Evolutionary conservation across 2,329 filamentous ascomycete genomes (phyloP).

Genomic region (Fusarium gaditjirri): DNA sequence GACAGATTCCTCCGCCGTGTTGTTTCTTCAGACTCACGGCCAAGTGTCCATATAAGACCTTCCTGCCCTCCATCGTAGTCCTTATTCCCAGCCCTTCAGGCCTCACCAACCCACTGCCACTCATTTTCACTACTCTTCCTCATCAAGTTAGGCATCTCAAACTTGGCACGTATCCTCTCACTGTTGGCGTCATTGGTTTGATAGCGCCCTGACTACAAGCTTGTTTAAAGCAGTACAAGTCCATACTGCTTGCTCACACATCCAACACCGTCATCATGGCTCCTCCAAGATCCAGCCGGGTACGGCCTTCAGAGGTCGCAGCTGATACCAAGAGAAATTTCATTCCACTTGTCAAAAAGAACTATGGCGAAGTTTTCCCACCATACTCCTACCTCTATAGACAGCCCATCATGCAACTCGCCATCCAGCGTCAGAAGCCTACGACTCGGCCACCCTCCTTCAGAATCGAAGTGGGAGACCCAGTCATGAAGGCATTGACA

Average conservation of each 20-base stretch:
- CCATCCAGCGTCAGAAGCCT: slow-evolving; percentile 50
- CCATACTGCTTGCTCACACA: slow-evolving; percentile 1
- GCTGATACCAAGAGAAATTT: slow-evolving; percentile 77
- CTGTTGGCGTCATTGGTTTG: slow-evolving; percentile 9
- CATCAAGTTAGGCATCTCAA: slow-evolving; percentile 1
- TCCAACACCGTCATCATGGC: slow-evolving; percentile 43
- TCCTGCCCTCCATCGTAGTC: slow-evolving; percentile 30
- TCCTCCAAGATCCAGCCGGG: slow-evolving; percentile 47
- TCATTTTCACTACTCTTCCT: slow-evolving; percentile 16
- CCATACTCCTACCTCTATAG: slow-evolving; percentile 69
- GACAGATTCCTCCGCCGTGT: slow-evolving; percentile 39
- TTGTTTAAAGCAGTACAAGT: neutral
- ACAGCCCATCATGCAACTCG: slow-evolving; percentile 60
- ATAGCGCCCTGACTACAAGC: neutral
- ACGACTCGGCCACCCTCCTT: slow-evolving; percentile 58
- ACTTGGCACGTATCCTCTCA: neutral
- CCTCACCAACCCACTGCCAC: slow-evolving; percentile 19
- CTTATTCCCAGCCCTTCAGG: slow-evolving; percentile 13
- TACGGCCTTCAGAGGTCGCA: slow-evolving; percentile 69
- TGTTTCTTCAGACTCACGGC: slow-evolving; percentile 42
- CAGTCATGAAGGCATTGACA: slow-evolving; percentile 68
- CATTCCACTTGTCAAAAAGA: slow-evolving; percentile 71
- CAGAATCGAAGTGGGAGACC: slow-evolving; percentile 65
- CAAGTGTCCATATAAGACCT: slow-evolving; percentile 43
- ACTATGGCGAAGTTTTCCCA: slow-evolving; percentile 65